These are phyloP conservation scores for Holtermannia corniformis DNA, from an alignment of 768 basidiomycete species.

Conservation along the genomic window DNA sequence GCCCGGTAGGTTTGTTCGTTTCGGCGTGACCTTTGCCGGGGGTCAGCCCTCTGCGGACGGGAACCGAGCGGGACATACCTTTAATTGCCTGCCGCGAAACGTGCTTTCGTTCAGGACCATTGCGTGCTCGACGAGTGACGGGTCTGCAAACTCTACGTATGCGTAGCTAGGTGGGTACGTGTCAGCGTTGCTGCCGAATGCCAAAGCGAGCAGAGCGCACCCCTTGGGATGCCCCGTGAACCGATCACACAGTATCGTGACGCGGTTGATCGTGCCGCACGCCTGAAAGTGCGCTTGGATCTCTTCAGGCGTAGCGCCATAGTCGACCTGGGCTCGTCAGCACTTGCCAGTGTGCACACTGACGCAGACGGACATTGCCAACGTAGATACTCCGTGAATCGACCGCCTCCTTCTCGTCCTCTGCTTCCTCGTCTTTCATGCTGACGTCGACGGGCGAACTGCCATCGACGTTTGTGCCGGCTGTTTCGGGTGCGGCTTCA, in stretches of 20 bases:
- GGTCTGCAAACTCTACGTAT: slow-evolving; percentile 96
- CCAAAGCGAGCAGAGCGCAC: slow-evolving; percentile 44
- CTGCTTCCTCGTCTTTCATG: slow-evolving; percentile 45
- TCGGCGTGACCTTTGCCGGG: slow-evolving; percentile 67
- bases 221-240: slow-evolving; percentile 99
- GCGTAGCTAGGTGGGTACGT: slow-evolving; percentile 57
- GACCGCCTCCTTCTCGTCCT: slow-evolving; percentile 71
- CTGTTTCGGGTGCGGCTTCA: slow-evolving; percentile 8
- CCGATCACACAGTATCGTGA: slow-evolving; percentile 98
- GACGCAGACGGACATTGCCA: slow-evolving; percentile 67
- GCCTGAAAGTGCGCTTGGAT: slow-evolving; percentile 95
- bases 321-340: slow-evolving; percentile 66
- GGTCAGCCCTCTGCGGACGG: neutral
- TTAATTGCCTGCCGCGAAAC: slow-evolving; percentile 85
- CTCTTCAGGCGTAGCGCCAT: slow-evolving; percentile 92
- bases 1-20: slow-evolving; percentile 91
- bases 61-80: slow-evolving; percentile 48
- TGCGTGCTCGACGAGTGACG: slow-evolving; percentile 81
- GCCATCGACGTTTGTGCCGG: slow-evolving; percentile 23
- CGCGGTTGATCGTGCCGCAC: slow-evolving; percentile 95
- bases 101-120: slow-evolving; percentile 90
- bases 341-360: neutral
- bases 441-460: slow-evolving; percentile 8
- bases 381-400: slow-evolving; percentile 86
- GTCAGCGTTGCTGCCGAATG: neutral